Conservation (phyloP, 371 early-diverging fungal species). For the Mucor irregularis region DNA sequence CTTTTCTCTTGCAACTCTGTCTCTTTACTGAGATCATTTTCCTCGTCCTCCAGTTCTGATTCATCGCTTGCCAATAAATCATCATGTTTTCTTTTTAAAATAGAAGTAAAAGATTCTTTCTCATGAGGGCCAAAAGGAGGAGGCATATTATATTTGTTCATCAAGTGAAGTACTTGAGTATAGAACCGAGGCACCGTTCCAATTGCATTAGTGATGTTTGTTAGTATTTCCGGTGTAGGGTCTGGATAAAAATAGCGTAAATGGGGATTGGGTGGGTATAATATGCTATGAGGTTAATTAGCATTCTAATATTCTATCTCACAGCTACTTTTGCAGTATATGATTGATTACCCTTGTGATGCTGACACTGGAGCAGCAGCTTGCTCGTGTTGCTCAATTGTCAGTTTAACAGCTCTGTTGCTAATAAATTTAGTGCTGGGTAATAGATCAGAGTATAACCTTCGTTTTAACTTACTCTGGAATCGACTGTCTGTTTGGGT, state of each 20-base stretch:
- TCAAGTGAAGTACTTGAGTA: slow-evolving; percentile 66
- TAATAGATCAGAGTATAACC: background rate
- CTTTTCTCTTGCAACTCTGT: slow-evolving; percentile 22
- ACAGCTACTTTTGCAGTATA: too few relatives aligned
- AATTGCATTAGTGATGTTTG: slow-evolving; percentile 54
- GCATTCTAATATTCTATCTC: background rate
- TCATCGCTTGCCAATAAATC: slow-evolving; percentile 55
- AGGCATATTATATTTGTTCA: slow-evolving; percentile 73
- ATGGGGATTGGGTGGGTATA: slow-evolving; percentile 54
- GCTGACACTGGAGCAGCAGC: slow-evolving; percentile 16
- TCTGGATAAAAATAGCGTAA: slow-evolving; percentile 55
- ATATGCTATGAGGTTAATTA: background rate
- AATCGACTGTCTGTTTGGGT: slow-evolving; percentile 23
- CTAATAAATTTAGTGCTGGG: background rate
- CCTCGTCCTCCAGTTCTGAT: slow-evolving; percentile 57
- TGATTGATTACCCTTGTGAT: background rate
- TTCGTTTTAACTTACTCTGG: background rate
- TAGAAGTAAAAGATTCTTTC: slow-evolving; percentile 29
- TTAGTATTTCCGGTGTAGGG: slow-evolving; percentile 52
- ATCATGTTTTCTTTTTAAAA: slow-evolving; percentile 40
- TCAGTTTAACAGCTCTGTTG: background rate
- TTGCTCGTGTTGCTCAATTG: slow-evolving; percentile 18
- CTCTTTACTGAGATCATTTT: slow-evolving; percentile 6
- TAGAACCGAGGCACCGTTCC: slow-evolving; percentile 59
- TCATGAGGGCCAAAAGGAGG: slow-evolving; percentile 59